Evolutionary conservation across 164 flowering plant genomes (phyloP).

Genomic region (Cinnamomum chago): DNA sequence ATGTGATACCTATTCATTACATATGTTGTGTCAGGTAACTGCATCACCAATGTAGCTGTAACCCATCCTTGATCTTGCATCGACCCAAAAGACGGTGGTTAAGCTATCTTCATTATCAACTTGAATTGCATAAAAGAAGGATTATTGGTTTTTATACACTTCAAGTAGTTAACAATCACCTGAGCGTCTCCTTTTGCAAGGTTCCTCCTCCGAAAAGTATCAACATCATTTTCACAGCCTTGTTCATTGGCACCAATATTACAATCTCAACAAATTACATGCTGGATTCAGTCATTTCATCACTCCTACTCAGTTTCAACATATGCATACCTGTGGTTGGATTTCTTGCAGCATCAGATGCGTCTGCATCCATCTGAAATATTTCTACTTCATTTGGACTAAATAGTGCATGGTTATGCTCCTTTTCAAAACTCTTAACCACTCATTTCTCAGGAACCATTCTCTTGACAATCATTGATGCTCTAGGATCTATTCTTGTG

Average conservation of each 20-base stretch:
- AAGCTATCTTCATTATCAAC: slow-evolving; percentile 6
- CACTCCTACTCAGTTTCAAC: background rate
- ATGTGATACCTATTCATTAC: background rate
- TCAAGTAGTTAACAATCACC: slow-evolving; percentile 7
- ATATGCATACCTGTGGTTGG: background rate
- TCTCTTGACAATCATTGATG: slow-evolving; percentile 11
- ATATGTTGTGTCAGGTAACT: background rate
- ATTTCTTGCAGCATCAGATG: slow-evolving; percentile 2
- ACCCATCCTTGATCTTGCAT: background rate
- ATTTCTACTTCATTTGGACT: slow-evolving; percentile 10
- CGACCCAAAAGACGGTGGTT: slow-evolving; percentile 6
- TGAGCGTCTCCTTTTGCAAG: slow-evolving; percentile 8
- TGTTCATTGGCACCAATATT: background rate
- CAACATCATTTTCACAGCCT: background rate
- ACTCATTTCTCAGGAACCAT: slow-evolving; percentile 8
- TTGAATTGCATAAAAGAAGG: slow-evolving; percentile 16
- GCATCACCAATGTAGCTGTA: slow-evolving; percentile 6
- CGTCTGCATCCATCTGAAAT: background rate
- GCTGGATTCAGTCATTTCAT: background rate
- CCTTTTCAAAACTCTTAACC: slow-evolving; percentile 8
- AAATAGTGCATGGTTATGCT: slow-evolving; percentile 10
- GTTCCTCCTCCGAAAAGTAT: background rate
- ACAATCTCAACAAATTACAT: background rate
- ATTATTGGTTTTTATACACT: slow-evolving; percentile 11
- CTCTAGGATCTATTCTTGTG: slow-evolving; percentile 10